Conservation (phyloP, 2,329 filamentous ascomycete genomes). For the Stemphylium beticola region DNA sequence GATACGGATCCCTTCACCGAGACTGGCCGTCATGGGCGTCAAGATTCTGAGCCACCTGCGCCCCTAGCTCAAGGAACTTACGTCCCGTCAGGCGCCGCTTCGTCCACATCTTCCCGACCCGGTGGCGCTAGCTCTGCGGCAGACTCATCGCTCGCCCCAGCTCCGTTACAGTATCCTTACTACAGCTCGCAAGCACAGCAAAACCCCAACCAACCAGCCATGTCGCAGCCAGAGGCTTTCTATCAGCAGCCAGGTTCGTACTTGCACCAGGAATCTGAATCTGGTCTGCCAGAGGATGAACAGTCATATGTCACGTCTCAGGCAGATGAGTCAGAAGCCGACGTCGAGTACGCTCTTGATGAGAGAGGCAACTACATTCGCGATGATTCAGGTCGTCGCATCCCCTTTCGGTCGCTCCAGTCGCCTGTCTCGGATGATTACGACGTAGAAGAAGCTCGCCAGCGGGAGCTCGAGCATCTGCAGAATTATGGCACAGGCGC, state of each 20-base stretch:
- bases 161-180: slow-evolving; percentile 35
- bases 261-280: slow-evolving; percentile 37
- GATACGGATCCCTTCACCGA: slow-evolving; percentile 70
- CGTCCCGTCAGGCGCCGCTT: slow-evolving; percentile 38
- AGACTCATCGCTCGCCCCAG: slow-evolving; percentile 32
- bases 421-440: slow-evolving; percentile 58
- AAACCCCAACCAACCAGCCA: slow-evolving; percentile 27
- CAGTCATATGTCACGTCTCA: slow-evolving; percentile 46
- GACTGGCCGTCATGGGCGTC: slow-evolving; percentile 32
- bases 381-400: slow-evolving; percentile 43
- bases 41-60: slow-evolving; percentile 41
- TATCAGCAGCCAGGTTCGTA: slow-evolving; percentile 49
- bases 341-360: slow-evolving; percentile 48
- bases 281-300: slow-evolving; percentile 41
- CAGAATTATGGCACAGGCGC: slow-evolving; percentile 52
- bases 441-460: slow-evolving; percentile 59
- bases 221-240: slow-evolving; percentile 45
- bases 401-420: slow-evolving; percentile 43
- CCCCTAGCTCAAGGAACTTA: slow-evolving; percentile 43
- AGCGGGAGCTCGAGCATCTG: slow-evolving; percentile 56
- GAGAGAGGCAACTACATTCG: slow-evolving; percentile 46
- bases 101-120: slow-evolving; percentile 26
- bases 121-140: slow-evolving; percentile 22
- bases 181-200: slow-evolving; percentile 30
- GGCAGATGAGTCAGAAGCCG: slow-evolving; percentile 43